Base-by-base conservation (phyloP, 1,284 basidiomycete species). In the Ganoderma boninense region DNA sequence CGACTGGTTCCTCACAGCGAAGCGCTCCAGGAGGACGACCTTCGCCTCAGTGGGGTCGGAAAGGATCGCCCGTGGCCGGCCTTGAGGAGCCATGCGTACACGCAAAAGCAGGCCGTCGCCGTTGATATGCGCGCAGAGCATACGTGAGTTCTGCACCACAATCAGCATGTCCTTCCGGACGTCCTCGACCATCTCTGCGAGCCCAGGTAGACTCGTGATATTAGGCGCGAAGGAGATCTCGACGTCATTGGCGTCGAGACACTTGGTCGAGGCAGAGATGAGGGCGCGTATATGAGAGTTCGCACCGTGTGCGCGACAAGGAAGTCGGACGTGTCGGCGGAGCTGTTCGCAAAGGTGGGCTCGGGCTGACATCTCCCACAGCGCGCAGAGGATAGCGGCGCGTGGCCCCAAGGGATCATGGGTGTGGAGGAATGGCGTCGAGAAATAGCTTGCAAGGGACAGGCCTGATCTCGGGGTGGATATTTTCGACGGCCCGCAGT, bases 281-380 rank as follows among this genome's bases (percentile, higher is more conserved):
- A 85, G 75, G 2, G 77, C 75, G 44, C 85, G 82, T 20, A 84
- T 77, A 64, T 76, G 77, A n/a, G 84, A 85, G 80, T 83, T 85
- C 8, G 84, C 78, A 11, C 86, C 85, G 67, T 87, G 18, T 85
- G 85, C 20, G 85, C 86, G 32, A 87, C 76, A 26, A 87, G 77
- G 56, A 84, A n/a, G 57, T 68, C 71, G 29, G 40, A 65, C 3
- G 62, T 40, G 8, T 52, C 38, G 26, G 43, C 43, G n/a, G 56
- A 20, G 43, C 71, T 67, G 62, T 70, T 72, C 13, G 62, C 49
- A 65, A 72, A 72, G 20, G 65, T 61, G 42, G 68, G 64, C 60
- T 69, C 68, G 60, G 65, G 68, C 44, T 54, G 49, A 16, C 68
- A 66, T 38, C 40, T 29, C 5, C 38, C 63, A 2, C 59, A n/a